These are phyloP conservation scores for Botryotinia globosa DNA, from an alignment of 2,329 filamentous ascomycete genomes.

Conservation along the genomic window DNA sequence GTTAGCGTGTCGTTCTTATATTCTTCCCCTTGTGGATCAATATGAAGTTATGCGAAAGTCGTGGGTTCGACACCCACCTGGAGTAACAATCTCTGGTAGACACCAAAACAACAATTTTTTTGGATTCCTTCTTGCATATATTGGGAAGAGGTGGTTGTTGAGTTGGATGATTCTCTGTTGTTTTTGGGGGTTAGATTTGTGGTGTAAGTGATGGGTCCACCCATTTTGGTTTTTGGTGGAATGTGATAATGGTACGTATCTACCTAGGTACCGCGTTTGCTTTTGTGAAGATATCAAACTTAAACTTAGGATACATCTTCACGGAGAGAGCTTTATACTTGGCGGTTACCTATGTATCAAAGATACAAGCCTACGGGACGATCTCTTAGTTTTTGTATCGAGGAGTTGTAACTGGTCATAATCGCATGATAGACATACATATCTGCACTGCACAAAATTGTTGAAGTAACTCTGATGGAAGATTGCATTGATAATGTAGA, in stretches of 20 bases:
- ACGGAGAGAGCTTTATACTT: neutral
- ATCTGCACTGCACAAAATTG: neutral
- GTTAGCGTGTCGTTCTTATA: conserved; percentile 40
- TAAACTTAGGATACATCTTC: neutral
- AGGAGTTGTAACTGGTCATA: neutral
- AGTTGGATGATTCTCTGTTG: neutral
- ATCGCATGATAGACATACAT: neutral
- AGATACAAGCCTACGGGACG: neutral
- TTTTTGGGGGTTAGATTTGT: neutral
- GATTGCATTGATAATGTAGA: neutral
- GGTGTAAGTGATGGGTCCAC: neutral
- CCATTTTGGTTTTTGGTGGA: neutral
- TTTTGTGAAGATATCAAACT: neutral
- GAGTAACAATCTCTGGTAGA: conserved; percentile 26
- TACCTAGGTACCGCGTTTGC: neutral
- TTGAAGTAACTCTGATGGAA: neutral
- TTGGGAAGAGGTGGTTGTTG: too few species aligned
- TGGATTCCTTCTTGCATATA: neutral
- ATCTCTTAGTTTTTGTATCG: too few species aligned
- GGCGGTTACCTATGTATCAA: neutral
- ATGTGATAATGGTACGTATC: neutral
- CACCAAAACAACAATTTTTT: conserved; percentile 3
- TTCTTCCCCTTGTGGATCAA: conserved; percentile 31
- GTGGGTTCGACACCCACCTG: conserved; percentile 37
- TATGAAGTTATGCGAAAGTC: conserved; percentile 39